Percentiles rank a stretch among this genome's conserved stretches.
phyloP scores from a whole-genome alignment of 2,329 filamentous ascomycete species.

The Erysiphe pulchra region DNA sequence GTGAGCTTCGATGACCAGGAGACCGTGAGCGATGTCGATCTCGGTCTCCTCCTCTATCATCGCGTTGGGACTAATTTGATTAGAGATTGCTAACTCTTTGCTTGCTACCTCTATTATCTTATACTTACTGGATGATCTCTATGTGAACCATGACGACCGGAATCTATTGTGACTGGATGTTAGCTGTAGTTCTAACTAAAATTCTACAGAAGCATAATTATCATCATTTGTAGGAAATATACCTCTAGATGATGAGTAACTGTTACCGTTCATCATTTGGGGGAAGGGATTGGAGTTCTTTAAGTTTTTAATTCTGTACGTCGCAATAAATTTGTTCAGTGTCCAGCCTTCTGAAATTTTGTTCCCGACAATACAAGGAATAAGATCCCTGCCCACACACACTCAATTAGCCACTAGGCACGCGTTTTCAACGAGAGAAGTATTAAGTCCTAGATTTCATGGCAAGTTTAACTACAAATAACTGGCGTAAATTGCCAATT shows the following conservation, averaged over 20 bases:
- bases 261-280: slow-evolving; percentile 58
- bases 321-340: neutral
- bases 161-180: slow-evolving; percentile 17
- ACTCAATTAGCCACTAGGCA: neutral
- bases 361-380: neutral
- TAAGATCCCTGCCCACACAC: neutral
- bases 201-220: too few relatives aligned
- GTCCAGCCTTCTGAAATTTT: neutral
- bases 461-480: slow-evolving; percentile 19
- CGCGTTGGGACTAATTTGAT: slow-evolving; percentile 13
- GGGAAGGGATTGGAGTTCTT: neutral
- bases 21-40: slow-evolving; percentile 66
- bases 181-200: slow-evolving; percentile 7
- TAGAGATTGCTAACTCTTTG: slow-evolving; percentile 5
- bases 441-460: neutral
- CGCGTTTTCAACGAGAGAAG: too few relatives aligned
- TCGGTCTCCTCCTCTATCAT: slow-evolving; percentile 18
- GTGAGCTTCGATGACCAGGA: slow-evolving; percentile 44
- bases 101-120: slow-evolving; percentile 1
- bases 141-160: slow-evolving; percentile 20
- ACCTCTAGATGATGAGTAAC: slow-evolving; percentile 58
- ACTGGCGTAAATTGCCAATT: slow-evolving; percentile 73
- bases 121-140: slow-evolving; percentile 26
- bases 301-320: neutral
- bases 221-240: slow-evolving; percentile 8